Conservation (phyloP, 2,329 filamentous ascomycete species). For the Rhynchosporium agropyri region DNA sequence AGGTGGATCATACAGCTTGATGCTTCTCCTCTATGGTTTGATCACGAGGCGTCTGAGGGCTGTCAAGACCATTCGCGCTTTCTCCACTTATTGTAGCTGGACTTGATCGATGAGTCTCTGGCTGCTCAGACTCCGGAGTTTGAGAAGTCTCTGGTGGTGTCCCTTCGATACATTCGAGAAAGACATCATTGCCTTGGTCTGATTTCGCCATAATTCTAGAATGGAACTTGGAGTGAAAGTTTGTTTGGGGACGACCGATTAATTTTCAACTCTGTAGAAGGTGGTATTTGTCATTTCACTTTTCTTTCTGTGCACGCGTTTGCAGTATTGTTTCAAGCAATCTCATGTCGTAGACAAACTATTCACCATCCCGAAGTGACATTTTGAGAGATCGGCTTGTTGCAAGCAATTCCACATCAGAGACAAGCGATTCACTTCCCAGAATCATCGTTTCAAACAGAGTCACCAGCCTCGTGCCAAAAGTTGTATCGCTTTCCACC, state of each 20-base stretch:
- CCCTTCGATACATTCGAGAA: constrained; percentile 2
- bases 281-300: not conserved
- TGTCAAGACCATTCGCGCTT: no score
- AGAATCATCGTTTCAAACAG: no score
- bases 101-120: not conserved
- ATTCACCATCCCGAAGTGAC: not conserved
- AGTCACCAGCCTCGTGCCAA: no score
- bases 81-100: not conserved
- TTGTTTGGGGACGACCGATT: not conserved
- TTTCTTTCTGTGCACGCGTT: not conserved
- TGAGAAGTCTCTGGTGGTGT: not conserved
- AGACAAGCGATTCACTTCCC: no score
- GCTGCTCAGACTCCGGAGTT: not conserved
- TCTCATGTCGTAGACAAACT: not conserved
- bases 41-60: not conserved
- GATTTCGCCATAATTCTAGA: not conserved
- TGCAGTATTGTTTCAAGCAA: not conserved
- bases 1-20: not conserved
- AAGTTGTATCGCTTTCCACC: no score
- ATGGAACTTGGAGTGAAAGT: no score
- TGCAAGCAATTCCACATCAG: no score
- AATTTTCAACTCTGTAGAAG: not conserved
- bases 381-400: no score
- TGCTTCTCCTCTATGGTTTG: not conserved
- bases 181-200: not conserved